Percentiles rank a stretch among this genome's conserved stretches.
Evolutionary conservation across 495 filamentous ascomycete genomes (phyloP).

Genomic region (Bacidia rubella): DNA sequence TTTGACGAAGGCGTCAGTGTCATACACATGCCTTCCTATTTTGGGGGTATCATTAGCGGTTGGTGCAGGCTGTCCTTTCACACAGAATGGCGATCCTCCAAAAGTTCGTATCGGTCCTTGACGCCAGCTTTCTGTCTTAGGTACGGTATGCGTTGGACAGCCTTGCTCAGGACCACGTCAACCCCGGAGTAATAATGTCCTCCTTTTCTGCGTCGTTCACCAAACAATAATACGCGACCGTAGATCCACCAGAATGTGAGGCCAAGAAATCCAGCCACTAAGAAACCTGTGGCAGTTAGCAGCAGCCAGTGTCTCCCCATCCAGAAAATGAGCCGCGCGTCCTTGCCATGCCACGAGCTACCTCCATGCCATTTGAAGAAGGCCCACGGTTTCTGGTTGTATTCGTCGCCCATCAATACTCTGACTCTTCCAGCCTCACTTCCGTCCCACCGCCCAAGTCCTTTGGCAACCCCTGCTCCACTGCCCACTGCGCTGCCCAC

Average conservation of each 20-base stretch:
- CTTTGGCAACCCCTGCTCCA: conserved; percentile 1
- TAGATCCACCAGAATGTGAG: conserved; percentile 44
- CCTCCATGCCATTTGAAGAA: conserved; percentile 68
- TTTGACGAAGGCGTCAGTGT: too few species aligned
- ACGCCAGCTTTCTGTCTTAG: neutral
- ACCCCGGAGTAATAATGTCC: conserved; percentile 2
- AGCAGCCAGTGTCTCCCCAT: conserved; percentile 66
- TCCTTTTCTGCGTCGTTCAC: conserved; percentile 18
- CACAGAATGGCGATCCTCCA: conserved; percentile 15
- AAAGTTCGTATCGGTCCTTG: conserved; percentile 10
- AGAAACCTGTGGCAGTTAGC: conserved; percentile 51
- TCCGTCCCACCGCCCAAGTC: conserved; percentile 13
- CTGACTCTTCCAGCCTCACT: conserved; percentile 31
- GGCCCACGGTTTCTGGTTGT: conserved; percentile 56
- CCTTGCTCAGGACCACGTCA: neutral
- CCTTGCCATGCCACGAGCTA: conserved; percentile 64
- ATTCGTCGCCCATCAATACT: conserved; percentile 48
- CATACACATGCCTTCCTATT: too few species aligned
- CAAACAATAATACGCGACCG: conserved; percentile 33
- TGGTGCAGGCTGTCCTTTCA: too few species aligned
- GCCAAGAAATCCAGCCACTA: conserved; percentile 43
- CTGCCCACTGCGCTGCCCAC: conserved; percentile 8
- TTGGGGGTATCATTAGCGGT: too few species aligned
- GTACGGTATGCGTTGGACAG: conserved; percentile 6
- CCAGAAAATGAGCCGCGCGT: conserved; percentile 70